Percentiles rank a stretch among this genome's conserved stretches.
These are phyloP conservation scores for Micromonas commoda DNA, from an alignment of 139 green algal genomes.

Conservation along the genomic window DNA sequence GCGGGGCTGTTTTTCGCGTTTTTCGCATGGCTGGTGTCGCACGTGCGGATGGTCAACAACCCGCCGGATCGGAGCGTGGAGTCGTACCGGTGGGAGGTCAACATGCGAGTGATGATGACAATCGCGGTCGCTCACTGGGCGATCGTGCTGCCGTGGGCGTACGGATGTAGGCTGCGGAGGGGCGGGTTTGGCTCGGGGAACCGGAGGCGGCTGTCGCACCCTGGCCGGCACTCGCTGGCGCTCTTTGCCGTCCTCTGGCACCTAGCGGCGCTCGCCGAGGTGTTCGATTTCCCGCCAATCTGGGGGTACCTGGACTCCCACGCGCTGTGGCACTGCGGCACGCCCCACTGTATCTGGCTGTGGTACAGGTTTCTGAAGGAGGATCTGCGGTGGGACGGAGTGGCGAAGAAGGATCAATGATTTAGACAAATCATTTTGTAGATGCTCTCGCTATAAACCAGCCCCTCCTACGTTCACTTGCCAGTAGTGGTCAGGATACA, in stretches of 20 bases:
- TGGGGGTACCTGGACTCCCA: constrained; percentile 67
- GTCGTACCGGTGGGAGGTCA: background rate
- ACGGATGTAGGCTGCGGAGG: no score
- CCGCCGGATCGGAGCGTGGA: background rate
- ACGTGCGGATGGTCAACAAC: background rate
- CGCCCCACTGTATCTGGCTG: constrained; percentile 55
- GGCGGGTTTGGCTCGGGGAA: no score
- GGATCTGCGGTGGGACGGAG: constrained; percentile 63
- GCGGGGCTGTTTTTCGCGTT: background rate
- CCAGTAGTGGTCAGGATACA: no score
- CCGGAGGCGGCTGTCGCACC: no score
- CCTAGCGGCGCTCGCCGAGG: constrained; percentile 50
- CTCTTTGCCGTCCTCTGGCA: background rate
- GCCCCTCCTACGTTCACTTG: no score
- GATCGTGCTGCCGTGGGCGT: background rate
- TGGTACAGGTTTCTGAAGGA: constrained; percentile 66
- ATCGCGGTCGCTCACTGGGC: background rate
- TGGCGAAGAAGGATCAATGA: constrained; percentile 42
- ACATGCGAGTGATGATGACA: background rate
- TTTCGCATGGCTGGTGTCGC: background rate
- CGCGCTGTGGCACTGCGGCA: constrained; percentile 70
- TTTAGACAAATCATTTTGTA: background rate
- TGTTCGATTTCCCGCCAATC: constrained; percentile 78
- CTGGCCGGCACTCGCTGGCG: background rate
- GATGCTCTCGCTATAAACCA: no score